Conservation (phyloP, 306 rosid genomes). For the Urtica urens region DNA sequence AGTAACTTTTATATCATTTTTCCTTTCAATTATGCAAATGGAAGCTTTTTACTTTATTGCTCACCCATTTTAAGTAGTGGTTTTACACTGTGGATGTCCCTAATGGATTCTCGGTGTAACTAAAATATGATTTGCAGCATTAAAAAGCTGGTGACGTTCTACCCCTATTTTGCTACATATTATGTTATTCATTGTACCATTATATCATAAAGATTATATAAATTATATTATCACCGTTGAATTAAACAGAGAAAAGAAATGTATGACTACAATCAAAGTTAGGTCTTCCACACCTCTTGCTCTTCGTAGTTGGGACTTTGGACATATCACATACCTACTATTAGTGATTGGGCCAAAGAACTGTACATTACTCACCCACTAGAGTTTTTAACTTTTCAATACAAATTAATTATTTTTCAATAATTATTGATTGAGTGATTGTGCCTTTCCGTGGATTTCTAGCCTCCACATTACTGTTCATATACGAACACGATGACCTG, state of each 20-base stretch:
- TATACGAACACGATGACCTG: slow-evolving; percentile 6
- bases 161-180: slow-evolving; percentile 19
- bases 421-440: slow-evolving; percentile 16
- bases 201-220: not conserved
- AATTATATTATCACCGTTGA: not conserved
- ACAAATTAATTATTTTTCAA: slow-evolving; percentile 3
- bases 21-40: slow-evolving; percentile 6
- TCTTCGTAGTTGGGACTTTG: slow-evolving; percentile 3
- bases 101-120: slow-evolving; percentile 20
- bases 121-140: slow-evolving; percentile 5
- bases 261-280: slow-evolving; percentile 10
- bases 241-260: slow-evolving; percentile 1
- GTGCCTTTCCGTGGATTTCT: slow-evolving; percentile 18
- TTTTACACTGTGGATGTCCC: slow-evolving; percentile 17
- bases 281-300: slow-evolving; percentile 18
- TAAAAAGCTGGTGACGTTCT: slow-evolving; percentile 18
- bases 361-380: slow-evolving; percentile 15
- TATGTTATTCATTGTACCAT: slow-evolving; percentile 11
- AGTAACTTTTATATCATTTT: not conserved
- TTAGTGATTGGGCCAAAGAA: slow-evolving; percentile 16
- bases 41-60: slow-evolving; percentile 5
- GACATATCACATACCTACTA: slow-evolving; percentile 15
- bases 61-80: slow-evolving; percentile 24
- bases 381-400: no score
- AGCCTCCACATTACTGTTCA: slow-evolving; percentile 18